Evolutionary conservation across 768 basidiomycete species (phyloP), one percentile per base, ranked within the genome.

Genomic region (Phaeolepiota aurea): DNA sequence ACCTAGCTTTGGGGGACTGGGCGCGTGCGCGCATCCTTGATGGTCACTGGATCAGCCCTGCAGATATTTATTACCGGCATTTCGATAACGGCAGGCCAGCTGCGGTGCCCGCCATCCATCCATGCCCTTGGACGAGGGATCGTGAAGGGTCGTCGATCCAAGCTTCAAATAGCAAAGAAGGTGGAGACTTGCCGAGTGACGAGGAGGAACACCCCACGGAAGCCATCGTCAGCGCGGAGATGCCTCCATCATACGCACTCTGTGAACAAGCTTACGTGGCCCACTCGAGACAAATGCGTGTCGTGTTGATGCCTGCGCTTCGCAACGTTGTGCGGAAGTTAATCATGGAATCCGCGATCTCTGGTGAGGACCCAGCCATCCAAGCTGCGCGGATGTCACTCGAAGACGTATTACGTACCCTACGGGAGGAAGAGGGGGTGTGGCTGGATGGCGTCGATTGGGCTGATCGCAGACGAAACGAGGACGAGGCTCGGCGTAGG

Each of bases 381-480:
- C 63, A 66, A 15, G 76, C 74, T 5, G 57, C 69, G 5, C 63
- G 63, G 50, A 79, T 87, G 79, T 52, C 57, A 0, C 28, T 75
- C 0, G 82, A 83, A 46, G 82, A 83, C 3, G 76, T 88, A 0
- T 50, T 81, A 20, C 55, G 50, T 28, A 68, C 72, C 35, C 45
- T 88, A 43, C 63, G 77, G 30, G 73, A 80, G 45, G 72, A 78
- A 23, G 74, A 79, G 34, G 74, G 71, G 0, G 62, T 79, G 2
- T 87, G 85, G 85, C 81, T 76, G 43, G 79, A 85, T 39, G 83
- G 83, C 0, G 66, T 82, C 2, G 80, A 86, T 52, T 85, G 83
- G 80, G 51, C 73, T 3, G 72, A 74, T 53, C 55, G 68, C 40
- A 61, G 66, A 45, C 52, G 62, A 42, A 73, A 76, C 38, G 62